Conservation (phyloP, 2,329 filamentous ascomycete species). For the Cladorrhinum sp. region DNA sequence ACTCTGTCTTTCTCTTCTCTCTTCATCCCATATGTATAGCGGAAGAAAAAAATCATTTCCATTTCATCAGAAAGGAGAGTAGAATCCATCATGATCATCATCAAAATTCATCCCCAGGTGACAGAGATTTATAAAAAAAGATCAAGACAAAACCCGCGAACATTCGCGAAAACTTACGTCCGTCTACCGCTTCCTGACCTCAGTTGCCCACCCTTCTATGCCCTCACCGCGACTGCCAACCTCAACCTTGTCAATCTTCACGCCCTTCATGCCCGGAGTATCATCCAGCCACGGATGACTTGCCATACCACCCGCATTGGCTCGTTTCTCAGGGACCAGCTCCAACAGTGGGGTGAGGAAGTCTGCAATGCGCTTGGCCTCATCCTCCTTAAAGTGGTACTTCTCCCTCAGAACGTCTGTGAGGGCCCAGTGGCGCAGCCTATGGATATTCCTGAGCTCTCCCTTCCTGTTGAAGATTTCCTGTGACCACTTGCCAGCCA, state of each 20-base stretch:
- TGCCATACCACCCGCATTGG: constrained; percentile 95
- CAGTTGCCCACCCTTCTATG: constrained; percentile 89
- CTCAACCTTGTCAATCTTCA: constrained; percentile 68
- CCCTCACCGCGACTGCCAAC: constrained; percentile 85
- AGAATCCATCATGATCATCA: too few relatives aligned
- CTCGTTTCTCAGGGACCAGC: constrained; percentile 79
- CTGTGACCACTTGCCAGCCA: constrained; percentile 94
- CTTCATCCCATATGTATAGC: background rate
- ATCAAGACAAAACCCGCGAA: background rate
- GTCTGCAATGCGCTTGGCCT: constrained; percentile 71
- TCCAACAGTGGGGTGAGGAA: constrained; percentile 92
- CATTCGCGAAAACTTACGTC: background rate
- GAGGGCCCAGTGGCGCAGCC: constrained; percentile 91
- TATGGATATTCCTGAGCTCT: constrained; percentile 94
- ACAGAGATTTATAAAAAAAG: background rate
- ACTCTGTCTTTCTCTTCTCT: too few relatives aligned
- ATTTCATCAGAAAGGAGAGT: too few relatives aligned
- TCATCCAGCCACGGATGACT: constrained; percentile 79
- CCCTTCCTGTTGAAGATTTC: constrained; percentile 99
- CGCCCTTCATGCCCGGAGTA: constrained; percentile 81
- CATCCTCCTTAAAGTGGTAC: constrained; percentile 87
- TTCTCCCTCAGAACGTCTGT: constrained; percentile 93
- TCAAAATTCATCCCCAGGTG: too few relatives aligned
- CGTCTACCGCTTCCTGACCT: constrained; percentile 75
- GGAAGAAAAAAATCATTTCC: background rate